Conservation (phyloP, 1,139 yeast genomes). For the Geotrichum bryndzae region DNA sequence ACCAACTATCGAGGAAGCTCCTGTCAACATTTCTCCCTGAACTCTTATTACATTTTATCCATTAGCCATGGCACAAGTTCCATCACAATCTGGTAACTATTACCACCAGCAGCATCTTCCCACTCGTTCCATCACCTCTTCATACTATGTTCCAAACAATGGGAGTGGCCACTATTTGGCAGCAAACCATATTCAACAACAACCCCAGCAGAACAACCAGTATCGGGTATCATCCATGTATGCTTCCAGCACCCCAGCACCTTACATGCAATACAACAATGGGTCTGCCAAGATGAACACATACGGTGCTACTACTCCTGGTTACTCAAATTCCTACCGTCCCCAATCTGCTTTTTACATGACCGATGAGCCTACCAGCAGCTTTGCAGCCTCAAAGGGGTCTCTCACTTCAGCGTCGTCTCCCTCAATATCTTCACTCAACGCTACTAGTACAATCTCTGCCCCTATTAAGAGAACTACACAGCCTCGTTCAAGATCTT, state of each 20-base stretch:
- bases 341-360: slow-evolving; percentile 11
- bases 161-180: background rate
- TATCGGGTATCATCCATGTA: background rate
- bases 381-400: slow-evolving; percentile 6
- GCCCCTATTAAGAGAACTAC: background rate
- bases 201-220: background rate
- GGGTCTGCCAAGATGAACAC: background rate
- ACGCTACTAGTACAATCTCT: background rate
- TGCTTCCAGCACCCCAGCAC: background rate
- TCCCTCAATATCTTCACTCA: slow-evolving; percentile 10
- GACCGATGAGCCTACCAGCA: background rate
- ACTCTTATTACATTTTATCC: background rate
- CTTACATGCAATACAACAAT: background rate
- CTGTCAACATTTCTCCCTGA: background rate
- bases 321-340: background rate
- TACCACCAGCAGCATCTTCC: slow-evolving; percentile 11
- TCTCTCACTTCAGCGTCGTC: slow-evolving; percentile 10
- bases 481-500: slow-evolving; percentile 13
- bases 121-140: slow-evolving; percentile 7
- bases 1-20: background rate
- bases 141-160: background rate
- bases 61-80: slow-evolving; percentile 10
- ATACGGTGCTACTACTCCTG: background rate
- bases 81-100: slow-evolving; percentile 11
- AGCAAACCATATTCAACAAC: background rate